Evolutionary conservation across 176 grass and related monocot species (phyloP).

Genomic region (Phyllostachys edulis): DNA sequence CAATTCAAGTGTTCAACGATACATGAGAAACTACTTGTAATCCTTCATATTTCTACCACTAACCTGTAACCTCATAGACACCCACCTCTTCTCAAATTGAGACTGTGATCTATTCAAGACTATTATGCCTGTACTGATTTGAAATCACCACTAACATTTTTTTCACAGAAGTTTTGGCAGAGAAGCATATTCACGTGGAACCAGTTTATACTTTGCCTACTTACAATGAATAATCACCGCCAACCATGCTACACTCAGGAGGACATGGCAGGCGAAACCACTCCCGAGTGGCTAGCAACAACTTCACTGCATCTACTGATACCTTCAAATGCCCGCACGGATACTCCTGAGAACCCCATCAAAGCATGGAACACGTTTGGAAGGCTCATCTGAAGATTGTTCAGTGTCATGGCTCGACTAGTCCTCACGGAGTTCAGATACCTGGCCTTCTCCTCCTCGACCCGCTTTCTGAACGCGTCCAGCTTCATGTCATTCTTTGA

Average conservation of each 20-base stretch:
- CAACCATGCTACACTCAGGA: constrained; percentile 24
- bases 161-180: constrained; percentile 1
- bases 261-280: constrained; percentile 44
- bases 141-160: constrained; percentile 17
- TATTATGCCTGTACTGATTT: constrained; percentile 37
- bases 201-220: constrained; percentile 52
- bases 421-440: constrained; percentile 69
- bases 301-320: constrained; percentile 62
- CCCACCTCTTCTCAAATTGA: constrained; percentile 8
- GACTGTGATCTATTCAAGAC: constrained; percentile 28
- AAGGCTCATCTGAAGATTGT: constrained; percentile 80
- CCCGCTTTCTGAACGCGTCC: constrained; percentile 64
- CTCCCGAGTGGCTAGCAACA: constrained; percentile 41
- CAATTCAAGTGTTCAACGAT: background rate
- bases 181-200: constrained; percentile 48
- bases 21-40: background rate
- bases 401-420: constrained; percentile 82
- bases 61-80: constrained; percentile 16
- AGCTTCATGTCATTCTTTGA: constrained; percentile 57
- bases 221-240: constrained; percentile 55
- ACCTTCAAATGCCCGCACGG: constrained; percentile 70
- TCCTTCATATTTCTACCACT: background rate
- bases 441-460: constrained; percentile 75
- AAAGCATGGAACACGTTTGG: constrained; percentile 92
- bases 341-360: constrained; percentile 65